Evolutionary conservation across 148 eudicot genomes (phyloP).

Genomic region (Spergularia marina): DNA sequence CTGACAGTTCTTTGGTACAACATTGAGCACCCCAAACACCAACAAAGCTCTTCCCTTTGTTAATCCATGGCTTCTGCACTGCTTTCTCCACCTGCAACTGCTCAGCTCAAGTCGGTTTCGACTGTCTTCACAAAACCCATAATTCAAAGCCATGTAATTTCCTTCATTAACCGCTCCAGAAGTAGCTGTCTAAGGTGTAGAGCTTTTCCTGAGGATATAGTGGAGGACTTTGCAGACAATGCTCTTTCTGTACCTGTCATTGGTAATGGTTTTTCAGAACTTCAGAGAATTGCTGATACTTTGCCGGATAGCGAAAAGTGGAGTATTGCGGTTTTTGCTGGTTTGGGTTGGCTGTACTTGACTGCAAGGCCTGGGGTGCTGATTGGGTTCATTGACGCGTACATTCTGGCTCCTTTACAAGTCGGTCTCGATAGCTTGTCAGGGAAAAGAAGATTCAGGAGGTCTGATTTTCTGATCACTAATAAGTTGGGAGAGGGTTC

Average conservation of each 20-base stretch:
- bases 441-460: conserved; percentile 67
- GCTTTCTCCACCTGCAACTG: conserved; percentile 50
- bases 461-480: conserved; percentile 64
- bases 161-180: conserved; percentile 29
- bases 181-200: conserved; percentile 43
- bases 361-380: conserved; percentile 93
- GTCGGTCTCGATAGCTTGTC: conserved; percentile 54
- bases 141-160: conserved; percentile 23
- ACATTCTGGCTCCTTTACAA: conserved; percentile 82
- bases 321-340: conserved; percentile 53
- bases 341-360: conserved; percentile 76
- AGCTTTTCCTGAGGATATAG: conserved; percentile 43
- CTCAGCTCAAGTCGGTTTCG: conserved; percentile 37
- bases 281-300: conserved; percentile 39
- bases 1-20: conserved; percentile 34
- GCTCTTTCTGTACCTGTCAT: conserved; percentile 44
- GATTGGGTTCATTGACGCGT: conserved; percentile 80
- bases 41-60: conserved; percentile 11
- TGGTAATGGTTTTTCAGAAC: conserved; percentile 39
- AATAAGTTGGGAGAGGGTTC: conserved; percentile 84
- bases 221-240: conserved; percentile 35
- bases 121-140: conserved; percentile 37
- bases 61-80: conserved; percentile 59
- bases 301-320: conserved; percentile 70
- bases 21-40: conserved; percentile 2